Conservation (phyloP, 306 rosid genomes). For the Crotalaria pallida region DNA sequence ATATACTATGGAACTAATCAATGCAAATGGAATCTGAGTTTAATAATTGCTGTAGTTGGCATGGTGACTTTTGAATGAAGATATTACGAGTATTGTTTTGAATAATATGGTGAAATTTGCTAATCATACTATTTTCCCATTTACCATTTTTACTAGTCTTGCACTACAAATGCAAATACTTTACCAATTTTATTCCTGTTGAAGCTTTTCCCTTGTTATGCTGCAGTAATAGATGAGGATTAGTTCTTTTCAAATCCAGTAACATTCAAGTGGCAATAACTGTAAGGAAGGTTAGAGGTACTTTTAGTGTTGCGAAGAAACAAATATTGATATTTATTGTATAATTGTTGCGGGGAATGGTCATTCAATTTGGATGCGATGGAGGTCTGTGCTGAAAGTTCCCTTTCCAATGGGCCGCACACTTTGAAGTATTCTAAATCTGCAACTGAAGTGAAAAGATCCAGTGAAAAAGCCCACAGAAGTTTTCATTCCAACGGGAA, state of each 20-base stretch:
- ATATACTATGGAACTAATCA: neutral
- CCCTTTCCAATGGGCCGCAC: constrained; percentile 48
- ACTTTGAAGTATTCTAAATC: constrained; percentile 44
- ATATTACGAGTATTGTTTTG: constrained; percentile 1
- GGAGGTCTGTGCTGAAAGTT: constrained; percentile 52
- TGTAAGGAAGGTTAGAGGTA: constrained; percentile 27
- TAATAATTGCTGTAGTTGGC: neutral
- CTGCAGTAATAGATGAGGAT: neutral
- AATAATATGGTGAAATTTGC: neutral
- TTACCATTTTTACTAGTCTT: neutral
- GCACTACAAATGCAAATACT: neutral
- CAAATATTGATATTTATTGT: neutral
- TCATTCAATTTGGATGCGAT: constrained; percentile 43
- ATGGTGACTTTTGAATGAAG: neutral
- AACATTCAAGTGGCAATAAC: constrained; percentile 22
- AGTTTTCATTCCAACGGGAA: constrained; percentile 29
- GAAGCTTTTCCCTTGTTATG: neutral
- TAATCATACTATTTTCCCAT: neutral
- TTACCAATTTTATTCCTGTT: neutral
- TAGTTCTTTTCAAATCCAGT: neutral
- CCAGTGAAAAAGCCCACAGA: constrained; percentile 30
- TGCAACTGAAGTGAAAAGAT: constrained; percentile 43
- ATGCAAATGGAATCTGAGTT: neutral
- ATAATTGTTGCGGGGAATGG: constrained; percentile 22
- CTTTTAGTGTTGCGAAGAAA: constrained; percentile 29